These are phyloP conservation scores for Aspergillus candidus DNA, from an alignment of 2,329 filamentous ascomycete species.

Conservation along the genomic window DNA sequence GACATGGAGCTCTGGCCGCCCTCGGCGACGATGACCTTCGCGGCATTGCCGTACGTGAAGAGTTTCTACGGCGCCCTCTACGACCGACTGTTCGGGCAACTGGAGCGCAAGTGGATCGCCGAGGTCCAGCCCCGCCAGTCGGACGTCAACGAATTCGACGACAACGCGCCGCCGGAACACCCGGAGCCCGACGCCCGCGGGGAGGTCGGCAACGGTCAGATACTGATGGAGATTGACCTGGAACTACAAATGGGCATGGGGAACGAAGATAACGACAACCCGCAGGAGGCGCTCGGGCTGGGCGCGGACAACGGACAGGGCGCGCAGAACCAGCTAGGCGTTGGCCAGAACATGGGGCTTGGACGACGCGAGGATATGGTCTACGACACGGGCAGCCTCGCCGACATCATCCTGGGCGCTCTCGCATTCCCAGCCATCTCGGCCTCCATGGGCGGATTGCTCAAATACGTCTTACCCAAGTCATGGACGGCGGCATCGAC, in stretches of 20 bases:
- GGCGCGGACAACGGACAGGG: conserved; percentile 23
- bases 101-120: conserved; percentile 56
- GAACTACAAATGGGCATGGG: conserved; percentile 48
- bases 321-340: conserved; percentile 21
- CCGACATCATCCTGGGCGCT: conserved; percentile 58
- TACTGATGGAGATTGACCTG: conserved; percentile 46
- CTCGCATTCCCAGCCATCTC: conserved; percentile 79
- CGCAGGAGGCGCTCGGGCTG: conserved; percentile 22
- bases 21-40: conserved; percentile 59
- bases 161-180: conserved; percentile 30
- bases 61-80: conserved; percentile 59
- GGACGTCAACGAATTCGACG: conserved; percentile 31
- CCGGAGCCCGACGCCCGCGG: conserved; percentile 23
- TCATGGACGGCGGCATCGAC: conserved; percentile 53
- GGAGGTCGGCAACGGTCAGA: conserved; percentile 34
- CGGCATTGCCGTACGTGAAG: conserved; percentile 60
- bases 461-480: conserved; percentile 62
- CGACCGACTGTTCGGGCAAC: conserved; percentile 51
- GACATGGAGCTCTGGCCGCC: conserved; percentile 61
- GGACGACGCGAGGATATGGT: conserved; percentile 44
- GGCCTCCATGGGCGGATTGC: conserved; percentile 66
- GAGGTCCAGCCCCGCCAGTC: conserved; percentile 55
- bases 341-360: conserved; percentile 23
- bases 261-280: conserved; percentile 38
- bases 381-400: conserved; percentile 50